These are phyloP conservation scores for Podila epicladia DNA, from an alignment of 192 early-diverging fungal species.

Conservation along the genomic window DNA sequence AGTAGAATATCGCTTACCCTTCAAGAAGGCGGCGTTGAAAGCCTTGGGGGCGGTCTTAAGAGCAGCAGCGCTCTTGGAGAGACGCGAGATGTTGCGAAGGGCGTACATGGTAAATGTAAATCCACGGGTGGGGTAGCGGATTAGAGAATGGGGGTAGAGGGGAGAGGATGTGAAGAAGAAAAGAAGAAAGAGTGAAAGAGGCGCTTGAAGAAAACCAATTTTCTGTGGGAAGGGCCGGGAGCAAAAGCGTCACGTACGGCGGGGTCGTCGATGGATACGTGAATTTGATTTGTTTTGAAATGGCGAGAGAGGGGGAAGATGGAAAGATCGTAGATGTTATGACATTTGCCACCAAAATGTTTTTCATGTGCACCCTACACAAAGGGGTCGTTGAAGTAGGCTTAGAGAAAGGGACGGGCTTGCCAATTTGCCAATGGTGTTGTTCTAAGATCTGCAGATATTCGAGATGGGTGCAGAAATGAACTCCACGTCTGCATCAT, in stretches of 20 bases:
- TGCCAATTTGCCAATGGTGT: no score
- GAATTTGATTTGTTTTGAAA: no score
- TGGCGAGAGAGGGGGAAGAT: no score
- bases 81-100: constrained; percentile 57
- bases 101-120: constrained; percentile 48
- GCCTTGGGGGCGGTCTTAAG: constrained; percentile 54
- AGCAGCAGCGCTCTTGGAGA: constrained; percentile 53
- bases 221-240: neutral
- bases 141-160: constrained; percentile 6
- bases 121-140: constrained; percentile 28
- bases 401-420: no score
- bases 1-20: constrained; percentile 32
- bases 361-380: no score
- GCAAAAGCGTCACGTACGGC: neutral
- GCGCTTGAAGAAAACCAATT: neutral
- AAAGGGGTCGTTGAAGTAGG: no score
- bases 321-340: no score
- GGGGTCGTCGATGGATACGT: neutral
- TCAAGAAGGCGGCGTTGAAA: constrained; percentile 55
- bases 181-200: neutral
- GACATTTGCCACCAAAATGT: no score
- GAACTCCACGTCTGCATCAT: no score
- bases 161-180: constrained; percentile 19
- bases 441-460: no score
- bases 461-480: no score